phyloP scores from a whole-genome alignment of 768 basidiomycete species.

The Hydnum rufescens region DNA sequence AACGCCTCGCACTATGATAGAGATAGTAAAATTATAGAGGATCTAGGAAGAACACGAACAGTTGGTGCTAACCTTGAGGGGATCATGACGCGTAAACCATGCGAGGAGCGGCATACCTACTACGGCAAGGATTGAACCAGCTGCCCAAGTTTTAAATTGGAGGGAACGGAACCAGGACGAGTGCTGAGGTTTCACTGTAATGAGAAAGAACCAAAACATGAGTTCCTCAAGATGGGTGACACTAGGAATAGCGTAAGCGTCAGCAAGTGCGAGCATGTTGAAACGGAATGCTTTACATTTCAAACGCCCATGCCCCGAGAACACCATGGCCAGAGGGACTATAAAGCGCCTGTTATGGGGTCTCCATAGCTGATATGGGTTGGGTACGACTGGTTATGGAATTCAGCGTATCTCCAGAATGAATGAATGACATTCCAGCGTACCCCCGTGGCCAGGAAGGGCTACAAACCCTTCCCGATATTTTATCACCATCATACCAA shows the following conservation, averaged over 20 bases:
- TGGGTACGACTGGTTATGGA: not conserved
- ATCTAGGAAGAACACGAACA: not conserved
- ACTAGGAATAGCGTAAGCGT: slow-evolving; percentile 23
- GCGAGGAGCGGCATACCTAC: slow-evolving; percentile 55
- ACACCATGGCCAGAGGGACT: slow-evolving; percentile 46
- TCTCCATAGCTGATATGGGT: slow-evolving; percentile 34
- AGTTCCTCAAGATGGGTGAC: slow-evolving; percentile 49
- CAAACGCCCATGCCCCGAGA: slow-evolving; percentile 59
- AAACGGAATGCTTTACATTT: slow-evolving; percentile 30
- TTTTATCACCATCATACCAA: slow-evolving; percentile 44
- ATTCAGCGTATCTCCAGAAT: not conserved
- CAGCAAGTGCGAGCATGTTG: slow-evolving; percentile 21
- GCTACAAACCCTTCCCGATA: slow-evolving; percentile 33
- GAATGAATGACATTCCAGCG: not conserved
- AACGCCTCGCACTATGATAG: slow-evolving; percentile 39
- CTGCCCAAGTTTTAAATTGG: slow-evolving; percentile 56
- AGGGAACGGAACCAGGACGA: slow-evolving; percentile 60
- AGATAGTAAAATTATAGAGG: slow-evolving; percentile 12
- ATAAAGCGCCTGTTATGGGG: slow-evolving; percentile 29
- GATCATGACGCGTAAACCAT: slow-evolving; percentile 34
- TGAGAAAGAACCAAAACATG: slow-evolving; percentile 63
- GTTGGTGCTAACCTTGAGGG: slow-evolving; percentile 29
- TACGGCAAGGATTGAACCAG: slow-evolving; percentile 42
- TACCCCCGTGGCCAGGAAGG: slow-evolving; percentile 13
- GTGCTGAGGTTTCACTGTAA: slow-evolving; percentile 23